Percentiles rank a stretch among this genome's conserved stretches.
Conservation (phyloP, 31 red algal species). For the Endocladia muricata region DNA sequence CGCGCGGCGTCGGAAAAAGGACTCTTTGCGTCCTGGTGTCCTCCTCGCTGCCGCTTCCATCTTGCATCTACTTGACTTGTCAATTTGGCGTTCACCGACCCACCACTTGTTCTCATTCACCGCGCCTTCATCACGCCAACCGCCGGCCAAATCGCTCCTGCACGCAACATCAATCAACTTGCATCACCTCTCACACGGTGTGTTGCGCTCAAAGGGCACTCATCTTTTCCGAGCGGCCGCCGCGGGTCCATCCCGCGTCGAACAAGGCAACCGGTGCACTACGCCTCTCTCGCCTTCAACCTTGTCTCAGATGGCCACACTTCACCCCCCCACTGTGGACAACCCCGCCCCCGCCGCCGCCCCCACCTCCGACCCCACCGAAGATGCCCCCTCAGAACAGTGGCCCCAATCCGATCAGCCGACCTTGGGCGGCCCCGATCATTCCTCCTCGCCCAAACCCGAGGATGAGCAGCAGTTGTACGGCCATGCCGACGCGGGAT, state of each 20-base stretch:
- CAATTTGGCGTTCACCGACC: too few relatives aligned
- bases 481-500: background rate
- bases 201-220: too few relatives aligned
- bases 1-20: too few relatives aligned
- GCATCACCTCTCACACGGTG: too few relatives aligned
- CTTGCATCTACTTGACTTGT: background rate
- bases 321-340: conserved; percentile 39
- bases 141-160: too few relatives aligned
- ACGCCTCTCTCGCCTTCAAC: background rate
- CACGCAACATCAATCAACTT: background rate
- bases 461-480: conserved; percentile 7
- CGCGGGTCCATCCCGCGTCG: too few relatives aligned
- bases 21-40: too few relatives aligned
- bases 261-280: too few relatives aligned
- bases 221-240: too few relatives aligned
- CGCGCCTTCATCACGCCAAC: too few relatives aligned
- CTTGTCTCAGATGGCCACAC: conserved; percentile 28
- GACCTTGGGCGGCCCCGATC: background rate
- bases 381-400: conserved; percentile 30
- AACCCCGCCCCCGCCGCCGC: conserved; percentile 12
- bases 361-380: background rate
- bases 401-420: background rate
- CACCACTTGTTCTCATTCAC: too few relatives aligned
- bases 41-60: too few relatives aligned
- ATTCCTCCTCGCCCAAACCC: background rate